Base-by-base conservation (phyloP, 2,329 filamentous ascomycete species). In the Colletotrichum euphorbiae region DNA sequence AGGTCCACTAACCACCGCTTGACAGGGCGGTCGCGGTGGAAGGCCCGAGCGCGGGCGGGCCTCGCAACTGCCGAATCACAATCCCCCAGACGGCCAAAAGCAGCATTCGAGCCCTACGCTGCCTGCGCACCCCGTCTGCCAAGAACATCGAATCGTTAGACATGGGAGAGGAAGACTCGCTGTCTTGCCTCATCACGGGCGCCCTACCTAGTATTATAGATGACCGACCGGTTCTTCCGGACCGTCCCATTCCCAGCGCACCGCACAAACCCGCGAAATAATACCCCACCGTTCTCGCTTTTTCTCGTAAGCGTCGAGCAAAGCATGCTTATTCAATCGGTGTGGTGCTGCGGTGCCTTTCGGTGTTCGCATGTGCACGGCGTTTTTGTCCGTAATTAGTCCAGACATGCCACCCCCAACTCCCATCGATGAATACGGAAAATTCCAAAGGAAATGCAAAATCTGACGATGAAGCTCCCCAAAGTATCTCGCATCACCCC, bases 31-130 rank as follows among this genome's bases (percentile, higher is more conserved):
- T 62, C 36, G 63, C 45, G 31, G 28, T 52, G 52, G 38, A 19
- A 21, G 64, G 38, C 48, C 48, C 60, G 52, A 12, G 61, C 52
- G 43, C 54, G 46, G 38, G 40, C 65, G 54, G 61, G 60, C 48
- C 54, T 40, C 9, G 13, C 48, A 58, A 15, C 51, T 54, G 48
- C 65, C 65, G 65, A 68, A 68, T 68, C 65, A 68, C 46, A 68
- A 17, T 28, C 24, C 40, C 33, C 61, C 54, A 68, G 61, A 65
- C 61, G 55, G 65, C 65, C 65, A 58, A 68, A 68, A 68, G 54
- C 46, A 68, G 65, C 65, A 68, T 68, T 46, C 50, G 31, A 65
- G 36, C 31, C 28, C 17, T 11, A n/a, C 31, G 24, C 48, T 13
- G 15, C 40, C 52, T 61, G 55, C 55, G 65, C 65, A 68, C 62